Conservation (phyloP, 441 rosid species). For the Populus hybrid region DNA sequence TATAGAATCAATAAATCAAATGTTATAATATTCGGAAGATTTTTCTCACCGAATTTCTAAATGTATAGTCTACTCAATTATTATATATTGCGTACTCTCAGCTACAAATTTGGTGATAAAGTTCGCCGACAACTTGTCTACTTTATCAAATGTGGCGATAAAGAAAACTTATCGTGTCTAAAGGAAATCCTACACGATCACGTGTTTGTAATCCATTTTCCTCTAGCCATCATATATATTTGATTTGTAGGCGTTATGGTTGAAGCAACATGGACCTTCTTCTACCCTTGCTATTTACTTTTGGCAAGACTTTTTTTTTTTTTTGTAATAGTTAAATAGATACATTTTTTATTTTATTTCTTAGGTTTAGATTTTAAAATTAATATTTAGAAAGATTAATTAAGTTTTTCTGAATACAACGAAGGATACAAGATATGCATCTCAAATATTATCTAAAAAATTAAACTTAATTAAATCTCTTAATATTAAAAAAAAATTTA, state of each 20-base stretch:
- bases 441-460: too few species aligned
- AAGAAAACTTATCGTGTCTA: conserved; percentile 22
- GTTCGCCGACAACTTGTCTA: conserved; percentile 22
- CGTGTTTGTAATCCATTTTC: conserved; percentile 28
- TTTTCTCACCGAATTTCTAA: neutral
- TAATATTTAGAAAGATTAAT: too few species aligned
- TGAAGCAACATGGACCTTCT: conserved; percentile 12
- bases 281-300: conserved; percentile 15
- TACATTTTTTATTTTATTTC: too few species aligned
- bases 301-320: too few species aligned
- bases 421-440: too few species aligned
- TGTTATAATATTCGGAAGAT: neutral
- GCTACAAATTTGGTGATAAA: neutral
- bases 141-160: neutral
- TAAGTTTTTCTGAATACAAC: too few species aligned
- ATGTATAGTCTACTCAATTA: neutral
- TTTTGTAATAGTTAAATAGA: too few species aligned
- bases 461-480: too few species aligned
- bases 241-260: neutral
- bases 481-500: too few species aligned
- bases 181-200: conserved; percentile 39
- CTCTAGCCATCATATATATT: conserved; percentile 20
- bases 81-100: neutral
- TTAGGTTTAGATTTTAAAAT: too few species aligned
- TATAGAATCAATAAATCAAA: neutral